Evolutionary conservation across 345 rosid genomes (phyloP), one percentile per base, ranked within the genome.

Genomic region (Ailanthus altissimus): DNA sequence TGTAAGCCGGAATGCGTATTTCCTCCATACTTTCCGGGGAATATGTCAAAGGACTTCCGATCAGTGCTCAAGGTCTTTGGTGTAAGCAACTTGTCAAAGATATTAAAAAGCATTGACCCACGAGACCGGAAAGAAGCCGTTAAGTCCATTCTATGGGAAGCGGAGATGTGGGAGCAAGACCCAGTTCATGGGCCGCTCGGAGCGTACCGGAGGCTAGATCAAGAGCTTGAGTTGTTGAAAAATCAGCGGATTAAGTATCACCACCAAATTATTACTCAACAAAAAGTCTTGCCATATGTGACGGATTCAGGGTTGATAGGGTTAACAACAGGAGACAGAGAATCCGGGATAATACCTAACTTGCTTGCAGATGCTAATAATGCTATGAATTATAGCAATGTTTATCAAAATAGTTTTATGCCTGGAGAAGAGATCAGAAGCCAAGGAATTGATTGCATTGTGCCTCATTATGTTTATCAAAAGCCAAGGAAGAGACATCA

Each of bases 131-230:
- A n/a, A 3, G 56, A 3, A 23, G 80, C 79, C 1, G 78, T 70
- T 6, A 60, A 58, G 21, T 81, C 85, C 60, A 42, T 83, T 2
- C n/a, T 67, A 16, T 86, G 89, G 89, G 86, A 81, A 79, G 84
- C 86, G 0, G 3, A 0, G 0, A 51, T 58, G 15, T 85, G 88
- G 88, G 47, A 50, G 50, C 11, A 67, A 8, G 82, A 85, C 65
- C 74, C 75, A 0, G 54, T 75, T 13, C 21, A 50, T 43, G 86
- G 88, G 5, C 83, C 86, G 1, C 67, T 79, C 1, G 85, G 82
- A 20, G 38, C 36, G 32, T 79, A 40, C 36, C 57, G 6, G 23
- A 70, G 8, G 18, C 26, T 72, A 1, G 26, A 65, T 21, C 47
- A 25, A 12, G 79, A 76, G 36, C 58, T 60, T 23, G n/a, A 65